Percentiles rank a stretch among this genome's conserved stretches.
Conservation (phyloP, 345 rosid genomes). For the Syzygium grande region DNA sequence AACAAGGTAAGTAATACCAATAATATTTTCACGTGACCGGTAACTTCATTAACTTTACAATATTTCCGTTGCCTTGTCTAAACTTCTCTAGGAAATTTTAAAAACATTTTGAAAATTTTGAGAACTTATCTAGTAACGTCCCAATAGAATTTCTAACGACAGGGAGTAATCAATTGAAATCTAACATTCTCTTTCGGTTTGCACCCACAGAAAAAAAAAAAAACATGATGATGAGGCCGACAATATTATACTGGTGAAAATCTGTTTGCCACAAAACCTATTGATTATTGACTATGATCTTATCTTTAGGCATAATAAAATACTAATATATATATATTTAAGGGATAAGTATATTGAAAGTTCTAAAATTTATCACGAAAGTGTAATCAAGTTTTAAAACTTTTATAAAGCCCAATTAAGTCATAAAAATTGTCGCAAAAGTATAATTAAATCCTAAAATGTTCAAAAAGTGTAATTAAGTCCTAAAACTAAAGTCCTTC, state of each 20-base stretch:
- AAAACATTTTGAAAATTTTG: rapidly evolving
- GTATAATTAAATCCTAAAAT: too few species aligned
- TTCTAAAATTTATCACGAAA: too few species aligned
- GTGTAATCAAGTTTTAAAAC: too few species aligned
- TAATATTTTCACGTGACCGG: not conserved
- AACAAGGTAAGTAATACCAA: not conserved
- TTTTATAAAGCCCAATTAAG: too few species aligned
- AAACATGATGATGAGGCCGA: not conserved
- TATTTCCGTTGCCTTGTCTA: not conserved
- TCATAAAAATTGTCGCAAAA: too few species aligned
- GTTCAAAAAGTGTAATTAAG: too few species aligned
- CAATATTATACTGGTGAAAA: not conserved
- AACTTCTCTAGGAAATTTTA: not conserved
- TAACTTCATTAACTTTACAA: not conserved
- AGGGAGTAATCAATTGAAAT: not conserved
- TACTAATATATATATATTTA: not conserved
- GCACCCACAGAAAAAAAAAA: not conserved
- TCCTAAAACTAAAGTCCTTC: too few species aligned
- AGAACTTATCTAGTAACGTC: not conserved
- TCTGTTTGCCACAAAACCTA: not conserved
- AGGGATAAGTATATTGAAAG: too few species aligned
- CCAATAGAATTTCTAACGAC: not conserved
- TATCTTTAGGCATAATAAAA: not conserved
- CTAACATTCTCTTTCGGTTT: not conserved
- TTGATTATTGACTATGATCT: not conserved